phyloP scores from a whole-genome alignment of 768 basidiomycete species.

The Panellus pusillus region DNA sequence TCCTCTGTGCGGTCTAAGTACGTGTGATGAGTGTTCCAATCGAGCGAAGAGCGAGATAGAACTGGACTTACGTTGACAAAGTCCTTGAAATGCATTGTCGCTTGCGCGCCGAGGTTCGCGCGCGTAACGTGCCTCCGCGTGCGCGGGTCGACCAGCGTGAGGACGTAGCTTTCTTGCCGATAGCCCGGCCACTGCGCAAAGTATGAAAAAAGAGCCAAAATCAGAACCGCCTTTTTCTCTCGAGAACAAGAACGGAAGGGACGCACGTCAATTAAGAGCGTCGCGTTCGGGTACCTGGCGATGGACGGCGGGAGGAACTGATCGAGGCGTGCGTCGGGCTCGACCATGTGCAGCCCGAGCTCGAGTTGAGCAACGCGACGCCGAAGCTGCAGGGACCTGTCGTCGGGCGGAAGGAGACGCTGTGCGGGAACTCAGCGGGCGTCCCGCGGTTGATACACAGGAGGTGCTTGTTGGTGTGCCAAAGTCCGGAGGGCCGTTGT shows the following conservation, averaged over 20 bases:
- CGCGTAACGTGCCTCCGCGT: constrained; percentile 13
- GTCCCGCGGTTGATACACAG: constrained; percentile 7
- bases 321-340: neutral
- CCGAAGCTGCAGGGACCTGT: constrained; percentile 15
- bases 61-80: constrained; percentile 6
- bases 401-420: constrained; percentile 11
- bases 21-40: neutral
- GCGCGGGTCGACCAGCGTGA: constrained; percentile 11
- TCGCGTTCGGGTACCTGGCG: neutral
- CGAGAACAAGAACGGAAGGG: too few relatives aligned
- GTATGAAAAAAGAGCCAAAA: neutral
- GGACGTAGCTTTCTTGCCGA: constrained; percentile 4
- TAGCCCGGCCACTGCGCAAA: constrained; percentile 19
- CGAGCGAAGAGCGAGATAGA: neutral
- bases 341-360: constrained; percentile 4
- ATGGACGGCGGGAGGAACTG: constrained; percentile 1
- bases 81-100: constrained; percentile 15
- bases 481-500: constrained; percentile 13
- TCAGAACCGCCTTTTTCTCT: too few relatives aligned
- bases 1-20: constrained; percentile 1
- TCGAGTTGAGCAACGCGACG: constrained; percentile 18
- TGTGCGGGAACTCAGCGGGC: neutral
- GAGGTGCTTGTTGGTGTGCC: constrained; percentile 14
- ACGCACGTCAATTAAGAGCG: constrained; percentile 8
- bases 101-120: constrained; percentile 14